Conservation (phyloP, 331 rosid species). For the Quercus lobata region DNA sequence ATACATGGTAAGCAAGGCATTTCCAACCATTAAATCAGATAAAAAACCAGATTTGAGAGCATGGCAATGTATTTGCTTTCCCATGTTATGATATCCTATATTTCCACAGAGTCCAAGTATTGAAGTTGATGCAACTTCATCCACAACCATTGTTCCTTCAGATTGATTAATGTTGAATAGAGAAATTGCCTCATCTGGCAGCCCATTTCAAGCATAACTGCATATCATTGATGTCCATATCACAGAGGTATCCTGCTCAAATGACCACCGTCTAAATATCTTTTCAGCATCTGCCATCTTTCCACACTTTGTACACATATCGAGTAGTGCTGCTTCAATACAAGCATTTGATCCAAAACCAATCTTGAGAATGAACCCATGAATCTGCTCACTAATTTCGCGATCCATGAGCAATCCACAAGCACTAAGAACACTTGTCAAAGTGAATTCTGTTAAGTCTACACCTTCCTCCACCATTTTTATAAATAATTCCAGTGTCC, state of each 20-base stretch:
- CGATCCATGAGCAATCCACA: slow-evolving; percentile 56
- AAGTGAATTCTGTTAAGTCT: slow-evolving; percentile 62
- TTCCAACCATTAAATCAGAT: slow-evolving; percentile 58
- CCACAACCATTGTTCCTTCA: slow-evolving; percentile 58
- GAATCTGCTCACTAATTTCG: slow-evolving; percentile 56
- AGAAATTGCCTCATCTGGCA: slow-evolving; percentile 53
- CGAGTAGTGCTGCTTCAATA: slow-evolving; percentile 67
- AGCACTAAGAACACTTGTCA: slow-evolving; percentile 57
- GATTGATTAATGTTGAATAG: slow-evolving; percentile 42
- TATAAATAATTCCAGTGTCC: slow-evolving; percentile 49
- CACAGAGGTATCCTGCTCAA: slow-evolving; percentile 37
- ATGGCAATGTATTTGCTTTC: slow-evolving; percentile 76
- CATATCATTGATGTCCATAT: slow-evolving; percentile 73
- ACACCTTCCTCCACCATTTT: slow-evolving; percentile 51
- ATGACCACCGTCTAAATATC: slow-evolving; percentile 52
- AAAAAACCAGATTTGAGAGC: slow-evolving; percentile 56
- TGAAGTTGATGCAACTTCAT: slow-evolving; percentile 48
- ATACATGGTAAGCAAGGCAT: slow-evolving; percentile 77
- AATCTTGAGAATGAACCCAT: slow-evolving; percentile 61
- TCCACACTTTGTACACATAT: slow-evolving; percentile 75
- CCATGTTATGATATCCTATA: slow-evolving; percentile 65
- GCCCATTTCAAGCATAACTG: slow-evolving; percentile 70
- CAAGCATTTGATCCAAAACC: slow-evolving; percentile 57
- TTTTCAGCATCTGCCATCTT: slow-evolving; percentile 63
- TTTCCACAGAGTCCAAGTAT: slow-evolving; percentile 59